Conservation (phyloP, 805 yeast species). For the Myxozyma kluyveri region DNA sequence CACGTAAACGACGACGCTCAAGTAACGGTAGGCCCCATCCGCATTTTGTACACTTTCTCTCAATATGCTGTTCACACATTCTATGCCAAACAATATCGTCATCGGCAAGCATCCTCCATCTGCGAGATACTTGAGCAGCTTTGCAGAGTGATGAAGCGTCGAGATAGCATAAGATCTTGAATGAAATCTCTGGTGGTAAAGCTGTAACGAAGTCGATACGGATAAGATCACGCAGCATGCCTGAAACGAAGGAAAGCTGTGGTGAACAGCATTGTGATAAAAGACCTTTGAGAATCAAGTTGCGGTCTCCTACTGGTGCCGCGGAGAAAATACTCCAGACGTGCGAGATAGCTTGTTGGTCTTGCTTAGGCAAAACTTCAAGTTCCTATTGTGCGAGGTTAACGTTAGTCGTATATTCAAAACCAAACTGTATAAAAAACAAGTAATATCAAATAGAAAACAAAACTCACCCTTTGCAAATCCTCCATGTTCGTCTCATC, state of each 20-base stretch:
- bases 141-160: constrained; percentile 92
- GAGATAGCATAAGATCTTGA: constrained; percentile 80
- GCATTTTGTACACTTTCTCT: constrained; percentile 93
- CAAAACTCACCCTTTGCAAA: constrained; percentile 47
- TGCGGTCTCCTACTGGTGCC: constrained; percentile 67
- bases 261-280: constrained; percentile 92
- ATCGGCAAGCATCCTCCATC: constrained; percentile 88
- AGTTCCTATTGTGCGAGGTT: constrained; percentile 44
- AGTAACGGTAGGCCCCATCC: constrained; percentile 98
- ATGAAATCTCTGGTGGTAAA: constrained; percentile 79
- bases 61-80: constrained; percentile 97
- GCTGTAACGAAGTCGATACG: constrained; percentile 85
- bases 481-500: constrained; percentile 63
- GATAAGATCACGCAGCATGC: constrained; percentile 73
- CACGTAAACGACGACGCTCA: constrained; percentile 61
- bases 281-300: constrained; percentile 76
- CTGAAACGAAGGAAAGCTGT: constrained; percentile 79
- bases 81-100: constrained; percentile 98
- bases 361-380: constrained; percentile 50
- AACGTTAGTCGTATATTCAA: constrained; percentile 30
- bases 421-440: constrained; percentile 41
- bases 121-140: constrained; percentile 87
- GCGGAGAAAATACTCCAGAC: constrained; percentile 82
- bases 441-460: constrained; percentile 32
- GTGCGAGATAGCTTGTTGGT: constrained; percentile 72